Evolutionary conservation across 2,329 filamentous ascomycete species (phyloP).

Genomic region (Metarhizium robertsii): DNA sequence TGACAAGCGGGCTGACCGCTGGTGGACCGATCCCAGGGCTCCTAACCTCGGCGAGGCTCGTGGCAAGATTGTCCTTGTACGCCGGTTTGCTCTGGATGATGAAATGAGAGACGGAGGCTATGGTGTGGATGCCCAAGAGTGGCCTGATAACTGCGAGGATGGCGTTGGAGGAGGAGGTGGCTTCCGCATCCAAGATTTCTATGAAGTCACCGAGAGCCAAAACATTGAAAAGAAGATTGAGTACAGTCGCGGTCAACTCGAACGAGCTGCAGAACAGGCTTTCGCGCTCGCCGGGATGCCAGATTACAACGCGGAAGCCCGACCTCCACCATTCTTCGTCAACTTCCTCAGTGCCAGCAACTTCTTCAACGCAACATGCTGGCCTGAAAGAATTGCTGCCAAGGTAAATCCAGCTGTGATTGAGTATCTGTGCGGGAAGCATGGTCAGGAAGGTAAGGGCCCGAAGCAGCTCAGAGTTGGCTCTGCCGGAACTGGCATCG

Average conservation of each 20-base stretch:
- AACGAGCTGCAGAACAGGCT: constrained; percentile 51
- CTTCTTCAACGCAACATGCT: constrained; percentile 86
- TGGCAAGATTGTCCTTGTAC: constrained; percentile 74
- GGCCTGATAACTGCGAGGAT: constrained; percentile 85
- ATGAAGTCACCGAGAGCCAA: constrained; percentile 67
- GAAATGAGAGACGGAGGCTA: constrained; percentile 39
- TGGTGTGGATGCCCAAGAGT: constrained; percentile 54
- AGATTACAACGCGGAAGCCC: constrained; percentile 18
- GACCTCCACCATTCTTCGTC: constrained; percentile 60
- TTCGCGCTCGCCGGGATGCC: constrained; percentile 33
- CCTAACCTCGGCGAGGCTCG: constrained; percentile 71
- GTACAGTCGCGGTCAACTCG: constrained; percentile 65
- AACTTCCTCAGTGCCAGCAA: constrained; percentile 90
- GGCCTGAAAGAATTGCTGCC: constrained; percentile 85
- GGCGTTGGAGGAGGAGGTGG: constrained; percentile 59
- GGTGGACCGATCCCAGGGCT: constrained; percentile 71
- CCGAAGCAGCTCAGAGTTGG: constrained; percentile 44
- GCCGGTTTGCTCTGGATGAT: constrained; percentile 64
- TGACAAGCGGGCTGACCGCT: constrained; percentile 44
- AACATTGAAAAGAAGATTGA: constrained; percentile 76
- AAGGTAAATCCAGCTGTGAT: constrained; percentile 73
- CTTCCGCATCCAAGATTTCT: constrained; percentile 89
- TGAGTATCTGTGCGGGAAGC: constrained; percentile 50
- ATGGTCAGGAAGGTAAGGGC: constrained; percentile 43
- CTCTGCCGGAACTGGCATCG: constrained; percentile 73